Conservation (phyloP, 805 yeast species). For the Candida yuanshanica region DNA sequence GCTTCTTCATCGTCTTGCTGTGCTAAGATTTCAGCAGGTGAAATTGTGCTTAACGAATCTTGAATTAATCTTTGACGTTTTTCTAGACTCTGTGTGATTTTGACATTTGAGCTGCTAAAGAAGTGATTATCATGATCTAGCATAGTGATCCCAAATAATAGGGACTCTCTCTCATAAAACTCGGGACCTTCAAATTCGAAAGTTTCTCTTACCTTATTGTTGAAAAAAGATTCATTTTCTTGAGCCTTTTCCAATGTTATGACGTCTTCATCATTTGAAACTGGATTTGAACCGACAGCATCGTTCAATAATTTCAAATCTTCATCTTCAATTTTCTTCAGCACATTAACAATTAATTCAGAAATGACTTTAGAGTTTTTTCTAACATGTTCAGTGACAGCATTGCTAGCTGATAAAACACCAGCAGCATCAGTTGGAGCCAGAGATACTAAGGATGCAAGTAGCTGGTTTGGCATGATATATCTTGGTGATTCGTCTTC, state of each 20-base stretch:
- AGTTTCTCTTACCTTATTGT: background rate
- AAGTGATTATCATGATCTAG: constrained; percentile 4
- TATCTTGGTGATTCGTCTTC: constrained; percentile 82
- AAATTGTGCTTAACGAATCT: background rate
- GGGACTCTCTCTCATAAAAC: background rate
- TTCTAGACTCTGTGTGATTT: background rate
- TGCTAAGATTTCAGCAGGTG: background rate
- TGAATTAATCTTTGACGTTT: constrained; percentile 13
- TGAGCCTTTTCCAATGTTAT: constrained; percentile 10
- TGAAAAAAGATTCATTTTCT: constrained; percentile 6
- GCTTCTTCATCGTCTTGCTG: background rate
- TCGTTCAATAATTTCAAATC: constrained; percentile 34
- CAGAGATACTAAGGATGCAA: constrained; percentile 54
- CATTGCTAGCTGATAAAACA: constrained; percentile 42
- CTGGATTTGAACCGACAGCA: constrained; percentile 4
- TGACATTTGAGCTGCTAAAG: background rate
- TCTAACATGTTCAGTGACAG: constrained; percentile 51
- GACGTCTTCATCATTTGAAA: background rate
- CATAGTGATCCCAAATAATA: constrained; percentile 4
- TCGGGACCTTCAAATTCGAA: background rate
- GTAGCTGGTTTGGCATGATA: constrained; percentile 75
- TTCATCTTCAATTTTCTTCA: constrained; percentile 24
- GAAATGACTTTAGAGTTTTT: constrained; percentile 53
- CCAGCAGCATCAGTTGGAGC: constrained; percentile 56
- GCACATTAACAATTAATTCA: constrained; percentile 38